Percentiles rank a stretch among this genome's conserved stretches.
Evolutionary conservation across 352 stramenopile genomes (phyloP).

Genomic region (Peronospora tabacina): DNA sequence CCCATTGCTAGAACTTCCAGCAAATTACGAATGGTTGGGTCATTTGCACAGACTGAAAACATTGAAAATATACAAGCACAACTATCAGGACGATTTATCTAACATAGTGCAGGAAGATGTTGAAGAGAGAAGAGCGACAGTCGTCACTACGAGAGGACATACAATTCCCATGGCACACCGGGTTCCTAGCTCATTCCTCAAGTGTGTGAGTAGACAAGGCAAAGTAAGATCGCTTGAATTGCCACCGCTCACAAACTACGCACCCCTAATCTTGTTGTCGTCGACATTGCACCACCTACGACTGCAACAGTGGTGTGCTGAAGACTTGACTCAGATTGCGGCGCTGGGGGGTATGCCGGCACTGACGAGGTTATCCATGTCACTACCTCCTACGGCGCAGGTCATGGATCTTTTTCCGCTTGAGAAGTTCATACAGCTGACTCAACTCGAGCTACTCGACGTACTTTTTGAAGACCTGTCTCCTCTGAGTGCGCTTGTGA

Average conservation of each 20-base stretch:
- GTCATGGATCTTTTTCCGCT: conserved; percentile 37
- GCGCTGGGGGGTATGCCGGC: conserved; percentile 23
- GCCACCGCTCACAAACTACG: conserved; percentile 31
- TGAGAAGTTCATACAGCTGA: conserved; percentile 34
- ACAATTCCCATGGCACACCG: conserved; percentile 28
- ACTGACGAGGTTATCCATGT: conserved; percentile 31
- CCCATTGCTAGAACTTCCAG: neutral
- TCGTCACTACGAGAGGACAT: conserved; percentile 19
- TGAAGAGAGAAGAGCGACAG: conserved; percentile 19
- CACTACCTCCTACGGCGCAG: conserved; percentile 29
- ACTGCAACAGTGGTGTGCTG: conserved; percentile 35
- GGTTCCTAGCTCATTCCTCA: conserved; percentile 33
- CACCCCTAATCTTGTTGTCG: conserved; percentile 19
- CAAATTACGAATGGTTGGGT: conserved; percentile 27
- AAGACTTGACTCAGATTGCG: conserved; percentile 33
- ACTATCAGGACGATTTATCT: conserved; percentile 32
- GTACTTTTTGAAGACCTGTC: conserved; percentile 44
- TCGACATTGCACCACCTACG: conserved; percentile 31
- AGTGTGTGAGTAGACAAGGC: conserved; percentile 19
- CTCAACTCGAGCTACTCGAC: conserved; percentile 43
- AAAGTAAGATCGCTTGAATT: conserved; percentile 29
- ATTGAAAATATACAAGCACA: conserved; percentile 34
- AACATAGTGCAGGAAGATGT: conserved; percentile 27
- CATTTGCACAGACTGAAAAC: conserved; percentile 31
- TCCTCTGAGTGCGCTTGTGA: conserved; percentile 32